Percentiles rank a stretch among this genome's conserved stretches.
Evolutionary conservation across 1,139 yeast species (phyloP).

Genomic region (Candida freyschussii): DNA sequence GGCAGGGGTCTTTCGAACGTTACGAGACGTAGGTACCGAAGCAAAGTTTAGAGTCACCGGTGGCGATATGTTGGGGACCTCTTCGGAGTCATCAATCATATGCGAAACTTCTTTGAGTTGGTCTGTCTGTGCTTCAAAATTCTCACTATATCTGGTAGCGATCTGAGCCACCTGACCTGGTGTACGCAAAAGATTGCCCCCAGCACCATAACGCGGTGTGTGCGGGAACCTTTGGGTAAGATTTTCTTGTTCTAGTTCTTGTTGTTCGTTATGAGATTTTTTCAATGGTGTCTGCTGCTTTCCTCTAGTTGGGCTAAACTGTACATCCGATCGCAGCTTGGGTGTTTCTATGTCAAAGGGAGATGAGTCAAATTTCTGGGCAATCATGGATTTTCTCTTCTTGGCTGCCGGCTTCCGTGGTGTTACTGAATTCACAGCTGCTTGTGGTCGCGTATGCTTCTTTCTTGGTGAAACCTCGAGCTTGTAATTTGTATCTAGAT

Average conservation of each 20-base stretch:
- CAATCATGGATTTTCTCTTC: conserved; percentile 36
- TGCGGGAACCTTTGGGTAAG: conserved; percentile 42
- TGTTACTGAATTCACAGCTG: conserved; percentile 24
- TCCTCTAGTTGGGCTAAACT: conserved; percentile 25
- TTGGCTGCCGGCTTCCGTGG: conserved; percentile 24
- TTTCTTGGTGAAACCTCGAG: conserved; percentile 28
- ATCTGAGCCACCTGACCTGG: conserved; percentile 18
- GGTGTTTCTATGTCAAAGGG: conserved; percentile 41
- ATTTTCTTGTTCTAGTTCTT: conserved; percentile 7
- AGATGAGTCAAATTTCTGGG: conserved; percentile 44
- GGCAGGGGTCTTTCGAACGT: conserved; percentile 15
- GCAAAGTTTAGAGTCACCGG: conserved; percentile 26
- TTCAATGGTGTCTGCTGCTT: conserved; percentile 10
- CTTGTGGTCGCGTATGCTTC: conserved; percentile 18
- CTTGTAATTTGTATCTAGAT: conserved; percentile 36
- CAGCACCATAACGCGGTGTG: conserved; percentile 41
- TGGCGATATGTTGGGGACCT: conserved; percentile 22
- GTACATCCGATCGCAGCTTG: conserved; percentile 26
- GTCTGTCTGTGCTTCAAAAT: conserved; percentile 5
- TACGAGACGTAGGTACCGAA: conserved; percentile 5
- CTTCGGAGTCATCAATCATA: conserved; percentile 23
- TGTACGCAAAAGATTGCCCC: conserved; percentile 19
- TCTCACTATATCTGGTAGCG: conserved; percentile 18
- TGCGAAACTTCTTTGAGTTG: conserved; percentile 1
- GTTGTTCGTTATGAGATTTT: conserved; percentile 4